A percentile compares a stretch with the other conserved stretches of the same genome.
phyloP scores from a whole-genome alignment of 169 alveolate species.

The Cryptosporidium canis region DNA sequence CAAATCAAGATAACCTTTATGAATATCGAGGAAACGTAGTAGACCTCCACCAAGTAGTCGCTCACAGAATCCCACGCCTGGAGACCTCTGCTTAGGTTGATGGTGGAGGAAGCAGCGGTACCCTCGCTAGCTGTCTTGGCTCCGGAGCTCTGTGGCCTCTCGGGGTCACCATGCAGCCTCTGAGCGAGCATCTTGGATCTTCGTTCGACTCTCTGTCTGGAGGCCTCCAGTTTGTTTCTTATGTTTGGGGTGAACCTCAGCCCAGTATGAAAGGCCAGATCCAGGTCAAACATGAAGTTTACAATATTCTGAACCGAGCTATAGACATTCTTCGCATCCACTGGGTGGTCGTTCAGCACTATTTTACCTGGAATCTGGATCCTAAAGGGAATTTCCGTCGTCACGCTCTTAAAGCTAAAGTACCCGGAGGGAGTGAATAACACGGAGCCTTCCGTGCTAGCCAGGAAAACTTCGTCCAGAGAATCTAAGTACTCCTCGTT shows the following conservation, averaged over 20 bases:
- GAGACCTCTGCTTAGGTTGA: slow-evolving; percentile 19
- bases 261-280: not conserved
- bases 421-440: slow-evolving; percentile 70
- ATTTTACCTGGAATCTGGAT: slow-evolving; percentile 34
- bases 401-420: slow-evolving; percentile 24
- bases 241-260: slow-evolving; percentile 28
- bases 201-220: not conserved
- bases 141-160: not conserved
- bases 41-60: slow-evolving; percentile 18
- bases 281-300: not conserved
- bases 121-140: not conserved
- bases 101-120: not conserved
- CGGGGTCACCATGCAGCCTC: not conserved
- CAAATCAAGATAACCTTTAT: slow-evolving; percentile 5
- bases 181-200: not conserved
- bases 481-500: not conserved
- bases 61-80: slow-evolving; percentile 39
- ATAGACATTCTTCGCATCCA: slow-evolving; percentile 22
- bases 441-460: not conserved
- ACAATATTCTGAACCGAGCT: not conserved
- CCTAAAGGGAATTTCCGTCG: not conserved
- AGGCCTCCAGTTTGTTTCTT: not conserved
- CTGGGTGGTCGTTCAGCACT: slow-evolving; percentile 20
- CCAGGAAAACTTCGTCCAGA: not conserved
- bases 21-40: slow-evolving; percentile 5